Base-by-base conservation (phyloP, 1,284 basidiomycete genomes). In the Cerrena zonata region DNA sequence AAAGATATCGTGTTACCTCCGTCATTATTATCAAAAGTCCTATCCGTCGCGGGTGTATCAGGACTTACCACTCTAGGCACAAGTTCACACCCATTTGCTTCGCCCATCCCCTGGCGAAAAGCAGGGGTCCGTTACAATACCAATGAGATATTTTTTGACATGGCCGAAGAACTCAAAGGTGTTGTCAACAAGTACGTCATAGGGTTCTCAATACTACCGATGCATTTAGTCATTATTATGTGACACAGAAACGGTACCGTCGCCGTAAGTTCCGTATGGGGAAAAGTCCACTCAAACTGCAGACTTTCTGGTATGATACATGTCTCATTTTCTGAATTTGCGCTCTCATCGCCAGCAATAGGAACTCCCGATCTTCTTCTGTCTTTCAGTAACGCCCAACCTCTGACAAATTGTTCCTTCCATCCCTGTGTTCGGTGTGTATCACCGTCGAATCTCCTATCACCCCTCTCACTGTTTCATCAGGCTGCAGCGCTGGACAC, bases 111-210 rank as follows among this genome's bases (percentile, higher is more conserved):
- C 3, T 98, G 94, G 94, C 79, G 95, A 46, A 89, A 89, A 60
- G 79, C 86, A 2, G 90, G 90, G 2, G 75, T 95, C 38, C 78
- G 86, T 50, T 89, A 98, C 65, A 82, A 86, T 37, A 89, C 82
- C 67, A 96, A 97, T 65, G 94, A 98, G 68, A 88, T 97, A 27
- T 93, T 92, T 66, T 91, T 98, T 64, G 94, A 98, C 64, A 79
- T 96, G 52, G 77, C 82, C 2, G 94, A 98, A 67, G 82, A 86
- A 48, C 74, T 97, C 50, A 84, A 83, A 56, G 87, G 89, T 2
- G 81, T 94, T 43, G 82, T 96, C 24, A 91, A 91, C 65, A 86
- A 84, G 85, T 89, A 62, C 56, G 82, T 67, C 21, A 38, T 10
- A 23, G 18, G 27, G 21, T 2, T 4, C 12, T 23, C 42, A 19